Evolutionary conservation across 352 stramenopile species (phyloP), one percentile per base, ranked within the genome.

Genomic region (Phytophthora crassamura): DNA sequence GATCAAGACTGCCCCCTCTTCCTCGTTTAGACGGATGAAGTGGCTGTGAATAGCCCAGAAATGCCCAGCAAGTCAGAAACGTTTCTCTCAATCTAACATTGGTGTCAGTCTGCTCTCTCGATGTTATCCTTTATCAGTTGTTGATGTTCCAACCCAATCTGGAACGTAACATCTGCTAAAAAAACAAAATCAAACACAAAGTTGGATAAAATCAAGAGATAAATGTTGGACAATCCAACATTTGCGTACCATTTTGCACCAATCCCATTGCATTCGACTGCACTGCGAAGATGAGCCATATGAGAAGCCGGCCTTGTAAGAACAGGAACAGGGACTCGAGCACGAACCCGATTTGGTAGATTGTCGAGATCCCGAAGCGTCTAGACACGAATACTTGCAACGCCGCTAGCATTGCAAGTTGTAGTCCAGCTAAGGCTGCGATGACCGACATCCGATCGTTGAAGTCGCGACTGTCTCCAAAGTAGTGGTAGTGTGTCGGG

Each of bases 341-440:
- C 34, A 88, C 78, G 40, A 88, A 88, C n/a, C 59, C 74, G 9
- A 86, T 48, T n/a, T 82, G 74, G n/a, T 77, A 75, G 12, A 88
- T 55, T 1, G 67, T 56, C 15, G 70, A 58, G 5, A 78, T 25
- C 6, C 60, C 55, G 30, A 78, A 78, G 7, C 56, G 53, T 14
- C 56, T 66, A 4, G 56, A 42, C 15, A 78, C 55, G 20, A 75
- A 64, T 3, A 71, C n/a, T 59, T 75, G 61, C 28, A 78, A 25
- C 7, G 7, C 41, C 2, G 69, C 10, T 5, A 74, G 38, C 5
- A 78, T 18, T 0, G 45, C 1, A 9, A 78, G 15, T 48, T 75
- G 56, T 7, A 78, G 36, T 0, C 35, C 16, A 5, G 50, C 53
- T 40, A 75, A 61, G 5, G 64, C 57, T 0, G 51, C 43, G 35